These are phyloP conservation scores for Annulohypoxylon maeteangense DNA, from an alignment of 495 filamentous ascomycete species.

Conservation along the genomic window DNA sequence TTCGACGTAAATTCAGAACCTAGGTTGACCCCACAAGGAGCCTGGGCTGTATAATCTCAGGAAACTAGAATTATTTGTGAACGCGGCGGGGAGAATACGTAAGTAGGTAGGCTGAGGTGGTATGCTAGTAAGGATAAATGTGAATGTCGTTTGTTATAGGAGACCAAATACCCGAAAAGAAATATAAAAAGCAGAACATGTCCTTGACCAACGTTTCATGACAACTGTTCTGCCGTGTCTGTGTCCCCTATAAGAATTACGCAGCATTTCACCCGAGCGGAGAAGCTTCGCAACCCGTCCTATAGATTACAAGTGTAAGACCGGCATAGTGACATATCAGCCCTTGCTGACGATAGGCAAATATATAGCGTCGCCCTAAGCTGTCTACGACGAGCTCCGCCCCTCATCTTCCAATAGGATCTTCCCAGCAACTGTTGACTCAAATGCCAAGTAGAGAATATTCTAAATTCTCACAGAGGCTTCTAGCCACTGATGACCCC, in stretches of 20 bases:
- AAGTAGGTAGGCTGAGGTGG: neutral
- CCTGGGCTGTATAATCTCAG: neutral
- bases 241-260: neutral
- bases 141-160: neutral
- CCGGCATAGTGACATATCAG: neutral
- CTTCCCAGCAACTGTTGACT: neutral
- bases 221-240: slow-evolving; percentile 1
- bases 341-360: neutral
- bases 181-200: too few species aligned
- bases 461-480: slow-evolving; percentile 24
- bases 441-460: slow-evolving; percentile 6
- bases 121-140: neutral
- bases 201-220: neutral
- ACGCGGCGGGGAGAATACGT: neutral
- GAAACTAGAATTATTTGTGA: neutral
- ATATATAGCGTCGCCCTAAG: neutral
- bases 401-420: slow-evolving; percentile 3
- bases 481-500: neutral
- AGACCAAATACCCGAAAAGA: neutral
- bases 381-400: neutral
- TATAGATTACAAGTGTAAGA: neutral
- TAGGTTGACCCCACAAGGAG: slow-evolving; percentile 11
- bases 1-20: neutral
- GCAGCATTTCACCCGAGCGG: neutral
- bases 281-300: neutral